These are phyloP conservation scores for Candolleomyces aberdarensis DNA, from an alignment of 768 basidiomycete species.

Conservation along the genomic window DNA sequence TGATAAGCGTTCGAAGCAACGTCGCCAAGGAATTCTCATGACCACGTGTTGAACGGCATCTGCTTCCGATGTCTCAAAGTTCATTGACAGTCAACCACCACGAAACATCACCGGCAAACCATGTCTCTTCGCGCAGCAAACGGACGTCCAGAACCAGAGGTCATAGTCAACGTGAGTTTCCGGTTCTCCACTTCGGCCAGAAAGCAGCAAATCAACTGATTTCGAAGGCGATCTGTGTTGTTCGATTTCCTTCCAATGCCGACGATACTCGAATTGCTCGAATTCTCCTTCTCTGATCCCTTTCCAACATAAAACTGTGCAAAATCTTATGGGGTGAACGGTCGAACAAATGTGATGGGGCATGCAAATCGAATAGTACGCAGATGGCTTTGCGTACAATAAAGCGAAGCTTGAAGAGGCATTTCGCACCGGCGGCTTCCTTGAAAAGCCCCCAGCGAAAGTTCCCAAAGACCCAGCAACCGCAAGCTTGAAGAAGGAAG, in stretches of 20 bases:
- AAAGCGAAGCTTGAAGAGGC: slow-evolving; percentile 68
- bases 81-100: too few relatives aligned
- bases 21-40: too few relatives aligned
- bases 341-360: not conserved
- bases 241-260: not conserved
- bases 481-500: slow-evolving; percentile 49
- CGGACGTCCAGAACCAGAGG: slow-evolving; percentile 60
- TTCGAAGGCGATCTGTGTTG: not conserved
- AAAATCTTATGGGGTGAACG: not conserved
- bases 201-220: not conserved
- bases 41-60: too few relatives aligned
- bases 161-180: slow-evolving; percentile 60
- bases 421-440: slow-evolving; percentile 49
- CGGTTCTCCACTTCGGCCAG: not conserved
- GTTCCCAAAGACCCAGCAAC: slow-evolving; percentile 37
- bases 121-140: slow-evolving; percentile 23
- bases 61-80: too few relatives aligned
- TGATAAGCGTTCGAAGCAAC: too few relatives aligned
- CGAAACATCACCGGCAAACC: not conserved
- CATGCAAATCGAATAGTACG: slow-evolving; percentile 38
- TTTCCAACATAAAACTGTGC: not conserved
- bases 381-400: slow-evolving; percentile 64
- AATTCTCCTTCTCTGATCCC: not conserved
- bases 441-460: slow-evolving; percentile 56
- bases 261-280: not conserved